Base-by-base conservation (phyloP, 2,329 filamentous ascomycete species). In the Seiridium cupressi region DNA sequence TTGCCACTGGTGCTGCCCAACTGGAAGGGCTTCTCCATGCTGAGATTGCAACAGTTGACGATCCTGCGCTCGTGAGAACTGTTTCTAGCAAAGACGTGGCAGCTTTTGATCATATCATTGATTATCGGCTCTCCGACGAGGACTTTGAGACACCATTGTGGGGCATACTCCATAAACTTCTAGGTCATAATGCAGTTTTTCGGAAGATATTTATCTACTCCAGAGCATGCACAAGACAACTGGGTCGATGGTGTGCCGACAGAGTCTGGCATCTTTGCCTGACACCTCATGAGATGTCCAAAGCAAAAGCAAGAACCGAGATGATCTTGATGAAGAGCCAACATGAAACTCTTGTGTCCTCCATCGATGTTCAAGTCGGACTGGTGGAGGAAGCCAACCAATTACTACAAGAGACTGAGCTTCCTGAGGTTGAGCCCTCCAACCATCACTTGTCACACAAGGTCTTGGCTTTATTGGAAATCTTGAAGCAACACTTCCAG, bases 171-270 rank as follows among this genome's bases (percentile, higher is more conserved):
- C 76, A 81, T 31, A 70, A 59, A 0, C 66, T 80, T 0, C 69
- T 84, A 3, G 74, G 74, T 0, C 61, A 71, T 3, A 78, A 82
- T 44, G 63, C 65, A 5, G 68, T 77, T 7, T 81, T 96, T 62
- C 70, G 77, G 5, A 81, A 79, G 36, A 74, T 87, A 1, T 88
- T 93, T 36, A 70, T 74, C 2, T 89, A 84, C 63, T 81, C 90
- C 1, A 80, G 78, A 35, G 75, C 82, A 7, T 84, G 88, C 2
- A 86, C 84, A 1, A 82, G 84, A 2, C 82, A 89, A 47, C 80
- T 98, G 3, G 95, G 95, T 0, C 76, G 82, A 3, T 98, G 95
- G 94, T 91, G 90, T 65, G 87, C 92, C 0, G 93, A 99, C 70
- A 81, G 87, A 55, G 88, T 92, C 60, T 97, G 93, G 93, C 80